Base-by-base conservation (phyloP, 768 basidiomycete genomes). In the Russula dissimulans region DNA sequence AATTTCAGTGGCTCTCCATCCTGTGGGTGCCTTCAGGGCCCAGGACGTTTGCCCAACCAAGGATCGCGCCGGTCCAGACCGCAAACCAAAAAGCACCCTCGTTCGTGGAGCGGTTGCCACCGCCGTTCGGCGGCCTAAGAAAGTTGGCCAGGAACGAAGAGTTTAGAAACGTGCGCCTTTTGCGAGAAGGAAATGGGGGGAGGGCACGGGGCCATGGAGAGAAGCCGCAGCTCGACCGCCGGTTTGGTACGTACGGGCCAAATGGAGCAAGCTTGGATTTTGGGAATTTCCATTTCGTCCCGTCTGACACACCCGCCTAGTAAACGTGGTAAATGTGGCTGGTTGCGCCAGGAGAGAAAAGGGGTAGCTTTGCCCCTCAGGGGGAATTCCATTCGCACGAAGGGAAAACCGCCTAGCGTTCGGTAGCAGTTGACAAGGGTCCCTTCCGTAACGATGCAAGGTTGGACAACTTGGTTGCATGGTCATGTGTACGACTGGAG, bases 181-280 rank as follows among this genome's bases (percentile, higher is more conserved):
- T n/a, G n/a, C n/a, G 22, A 9, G 48, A 50, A 50, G 31, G 31
- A 31, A 32, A 26, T 10, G 49, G 22, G 22, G 18, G n/a, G 34
- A 14, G 18, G 18, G 50, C 52, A 42, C 52, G 39, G 41, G 52
- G n/a, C 39, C 52, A 53, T 4, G 52, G 11, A 6, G 11, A 18
- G 12, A 48, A 31, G 41, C 41, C 45, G n/a, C 3, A 39, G 45
- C 41, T 29, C 44, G 10, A 34, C 61, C 61, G 31, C 12, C 39
- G 34, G 15, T 31, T n/a, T 53, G 61, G 61, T 9, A 11, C 56
- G 26, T 5, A 17, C 4, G 7, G 5, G 14, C 56, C 51, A 52
- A 48, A 62, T 57, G 61, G 61, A 57, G 61, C 39, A 62, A 57
- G 14, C 43, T 49, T 12, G 34, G 7, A 7, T 10, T 36, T 36